phyloP scores from a whole-genome alignment of 352 stramenopile species.

The Phytophthora foliorum region DNA sequence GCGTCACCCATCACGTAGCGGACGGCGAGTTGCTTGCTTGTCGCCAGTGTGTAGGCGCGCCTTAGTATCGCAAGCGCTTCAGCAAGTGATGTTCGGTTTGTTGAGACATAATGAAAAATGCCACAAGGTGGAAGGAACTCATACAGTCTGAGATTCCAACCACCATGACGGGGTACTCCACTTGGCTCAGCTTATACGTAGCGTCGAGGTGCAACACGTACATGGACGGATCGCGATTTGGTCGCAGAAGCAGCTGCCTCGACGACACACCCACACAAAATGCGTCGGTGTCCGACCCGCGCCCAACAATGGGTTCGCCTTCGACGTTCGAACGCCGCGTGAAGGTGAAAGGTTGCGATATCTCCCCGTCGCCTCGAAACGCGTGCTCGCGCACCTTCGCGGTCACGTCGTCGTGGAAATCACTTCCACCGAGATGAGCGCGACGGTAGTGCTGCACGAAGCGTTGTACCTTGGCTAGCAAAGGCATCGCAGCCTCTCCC shows the following conservation, averaged over 20 bases:
- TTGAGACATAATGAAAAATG: slow-evolving; percentile 21
- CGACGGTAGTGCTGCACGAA: slow-evolving; percentile 20
- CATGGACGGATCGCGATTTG: neutral
- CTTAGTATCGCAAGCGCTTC: slow-evolving; percentile 2
- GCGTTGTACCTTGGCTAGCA: neutral
- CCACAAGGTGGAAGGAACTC: slow-evolving; percentile 27
- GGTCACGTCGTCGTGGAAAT: slow-evolving; percentile 6
- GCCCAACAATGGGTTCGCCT: slow-evolving; percentile 6
- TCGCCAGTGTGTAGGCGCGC: neutral
- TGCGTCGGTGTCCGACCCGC: slow-evolving; percentile 8
- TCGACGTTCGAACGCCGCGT: neutral
- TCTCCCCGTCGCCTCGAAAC: neutral
- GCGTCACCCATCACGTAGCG: slow-evolving; percentile 9
- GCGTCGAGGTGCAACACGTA: slow-evolving; percentile 27
- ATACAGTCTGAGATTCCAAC: slow-evolving; percentile 32
- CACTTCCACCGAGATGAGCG: slow-evolving; percentile 8
- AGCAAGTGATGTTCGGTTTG: slow-evolving; percentile 2
- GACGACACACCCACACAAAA: slow-evolving; percentile 15
- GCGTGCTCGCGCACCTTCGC: slow-evolving; percentile 3
- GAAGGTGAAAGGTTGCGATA: slow-evolving; percentile 12
- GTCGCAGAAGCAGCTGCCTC: neutral
- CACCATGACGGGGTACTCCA: slow-evolving; percentile 21
- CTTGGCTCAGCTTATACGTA: slow-evolving; percentile 33
- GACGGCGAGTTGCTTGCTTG: neutral
- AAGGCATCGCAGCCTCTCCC: neutral